phyloP scores from a whole-genome alignment of 192 early-diverging fungal genomes.

The Podila horticola region DNA sequence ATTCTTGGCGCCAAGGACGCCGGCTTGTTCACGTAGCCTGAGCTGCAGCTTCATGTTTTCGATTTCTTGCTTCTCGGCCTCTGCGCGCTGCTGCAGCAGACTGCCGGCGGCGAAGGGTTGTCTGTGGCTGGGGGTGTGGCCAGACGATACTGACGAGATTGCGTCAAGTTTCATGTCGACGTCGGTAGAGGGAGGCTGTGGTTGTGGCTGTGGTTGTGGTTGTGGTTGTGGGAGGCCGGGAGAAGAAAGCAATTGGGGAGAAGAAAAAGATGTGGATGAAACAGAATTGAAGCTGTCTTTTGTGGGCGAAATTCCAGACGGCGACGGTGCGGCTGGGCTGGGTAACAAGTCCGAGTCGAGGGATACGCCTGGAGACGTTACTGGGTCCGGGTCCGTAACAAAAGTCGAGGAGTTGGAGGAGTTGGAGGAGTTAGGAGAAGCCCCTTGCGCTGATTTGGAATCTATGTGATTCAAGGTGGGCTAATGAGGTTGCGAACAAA shows the following conservation, averaged over 20 bases:
- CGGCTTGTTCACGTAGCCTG: conserved; percentile 41
- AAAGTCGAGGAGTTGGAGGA: too few species aligned
- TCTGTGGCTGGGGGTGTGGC: neutral
- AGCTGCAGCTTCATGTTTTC: conserved; percentile 43
- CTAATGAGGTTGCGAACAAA: too few species aligned
- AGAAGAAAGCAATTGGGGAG: neutral
- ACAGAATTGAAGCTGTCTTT: neutral
- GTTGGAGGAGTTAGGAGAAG: conserved; percentile 4
- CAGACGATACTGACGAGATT: neutral
- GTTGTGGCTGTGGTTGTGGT: neutral
- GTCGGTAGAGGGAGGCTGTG: neutral
- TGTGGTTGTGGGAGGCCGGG: neutral
- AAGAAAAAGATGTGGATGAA: conserved; percentile 1
- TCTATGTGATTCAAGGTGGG: neutral
- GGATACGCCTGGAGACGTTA: too few species aligned
- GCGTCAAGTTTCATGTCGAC: conserved; percentile 1
- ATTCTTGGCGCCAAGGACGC: conserved; percentile 21
- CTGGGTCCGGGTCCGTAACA: too few species aligned
- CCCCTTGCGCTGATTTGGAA: neutral
- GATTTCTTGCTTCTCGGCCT: conserved; percentile 48
- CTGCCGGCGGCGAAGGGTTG: conserved; percentile 39
- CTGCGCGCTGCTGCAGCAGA: conserved; percentile 46
- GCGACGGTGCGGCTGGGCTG: too few species aligned
- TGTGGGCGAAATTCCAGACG: too few species aligned
- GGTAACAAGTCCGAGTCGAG: too few species aligned